Conservation (phyloP, 192 early-diverging fungal genomes). For the Lobulomyces angularis region DNA sequence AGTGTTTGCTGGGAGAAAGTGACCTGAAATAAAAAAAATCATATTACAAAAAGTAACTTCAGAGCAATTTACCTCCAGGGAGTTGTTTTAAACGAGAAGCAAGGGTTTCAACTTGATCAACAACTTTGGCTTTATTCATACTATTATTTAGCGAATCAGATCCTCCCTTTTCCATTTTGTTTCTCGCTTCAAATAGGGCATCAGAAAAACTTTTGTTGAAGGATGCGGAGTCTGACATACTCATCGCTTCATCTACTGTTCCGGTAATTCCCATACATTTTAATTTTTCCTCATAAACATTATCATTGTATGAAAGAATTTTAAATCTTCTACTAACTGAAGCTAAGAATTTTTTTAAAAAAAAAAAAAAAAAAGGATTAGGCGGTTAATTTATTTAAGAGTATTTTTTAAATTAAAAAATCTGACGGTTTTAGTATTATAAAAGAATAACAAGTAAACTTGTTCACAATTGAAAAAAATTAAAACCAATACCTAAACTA, state of each 20-base stretch:
- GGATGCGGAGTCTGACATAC: constrained; percentile 1
- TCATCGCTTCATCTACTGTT: constrained; percentile 1
- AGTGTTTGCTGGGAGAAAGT: constrained; percentile 20
- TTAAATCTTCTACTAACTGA: constrained; percentile 58
- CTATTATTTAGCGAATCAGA: constrained; percentile 1
- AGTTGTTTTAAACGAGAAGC: constrained; percentile 24
- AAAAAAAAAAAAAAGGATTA: constrained; percentile 28
- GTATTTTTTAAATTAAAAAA: no score
- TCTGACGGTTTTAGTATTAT: constrained; percentile 21
- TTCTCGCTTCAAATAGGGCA: constrained; percentile 21
- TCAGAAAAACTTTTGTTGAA: constrained; percentile 1
- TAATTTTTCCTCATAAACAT: constrained; percentile 59
- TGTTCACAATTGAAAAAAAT: constrained; percentile 4
- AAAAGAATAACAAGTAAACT: constrained; percentile 17
- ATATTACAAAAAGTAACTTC: no score
- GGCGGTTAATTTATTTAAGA: no score
- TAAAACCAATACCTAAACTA: background rate
- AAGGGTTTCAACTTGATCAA: constrained; percentile 12
- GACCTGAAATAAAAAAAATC: no score
- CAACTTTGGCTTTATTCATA: constrained; percentile 8
- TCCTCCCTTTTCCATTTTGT: constrained; percentile 4
- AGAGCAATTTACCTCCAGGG: no score
- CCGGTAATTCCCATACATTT: constrained; percentile 32
- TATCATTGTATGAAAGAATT: constrained; percentile 64
- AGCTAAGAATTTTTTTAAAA: no score